Evolutionary conservation across 2,329 filamentous ascomycete species (phyloP), one percentile per base, ranked within the genome.

Genomic region (Nakataea oryzae): DNA sequence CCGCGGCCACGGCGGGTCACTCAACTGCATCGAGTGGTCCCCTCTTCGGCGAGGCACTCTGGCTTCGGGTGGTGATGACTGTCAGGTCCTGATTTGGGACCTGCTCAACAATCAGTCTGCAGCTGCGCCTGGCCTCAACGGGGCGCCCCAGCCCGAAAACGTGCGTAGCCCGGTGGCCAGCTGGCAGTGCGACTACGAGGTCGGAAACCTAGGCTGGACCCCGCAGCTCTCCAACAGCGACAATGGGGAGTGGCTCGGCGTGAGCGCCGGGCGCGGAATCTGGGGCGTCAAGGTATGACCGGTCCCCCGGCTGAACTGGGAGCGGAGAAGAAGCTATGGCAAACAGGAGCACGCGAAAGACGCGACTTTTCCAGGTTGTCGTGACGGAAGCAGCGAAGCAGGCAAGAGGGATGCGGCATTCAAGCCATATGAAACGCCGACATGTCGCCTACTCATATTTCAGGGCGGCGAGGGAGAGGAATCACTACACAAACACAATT

Each of bases 1-100:
- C 50, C 90, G 90, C 58, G 95, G 95, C 27, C 93, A 99, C 71
- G 85, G 86, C 27, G 89, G 91, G 5, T 76, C 91, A 9, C 84
- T 99, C 63, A 97, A 96, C 75, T 95, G 90, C 70, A 89, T 97
- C 63, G 95, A 99, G 76, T 99, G 95, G 95, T 96, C 91, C 11
- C 0, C 62, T 60, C 84, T 86, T 62, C 85, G 93, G 63, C 84
- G 95, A 69, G 95, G 95, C 28, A 89, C 93, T 66, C 84, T 99
- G 24, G 93, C 93, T 21, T 96, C 91, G 0, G 95, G 95, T 41
- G 95, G 83, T 7, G 95, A 99, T 70, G 95, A 99, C 74, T 93
- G 87, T 66, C 85, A 95, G 67, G 93, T 97, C 2, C 81, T 97
- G 34, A 81, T 97, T 21, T 99, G 95, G 95, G 95, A 99, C 74